These are phyloP conservation scores for Oropetium thomaeum DNA, from an alignment of 176 grass and related monocot species.

Conservation along the genomic window DNA sequence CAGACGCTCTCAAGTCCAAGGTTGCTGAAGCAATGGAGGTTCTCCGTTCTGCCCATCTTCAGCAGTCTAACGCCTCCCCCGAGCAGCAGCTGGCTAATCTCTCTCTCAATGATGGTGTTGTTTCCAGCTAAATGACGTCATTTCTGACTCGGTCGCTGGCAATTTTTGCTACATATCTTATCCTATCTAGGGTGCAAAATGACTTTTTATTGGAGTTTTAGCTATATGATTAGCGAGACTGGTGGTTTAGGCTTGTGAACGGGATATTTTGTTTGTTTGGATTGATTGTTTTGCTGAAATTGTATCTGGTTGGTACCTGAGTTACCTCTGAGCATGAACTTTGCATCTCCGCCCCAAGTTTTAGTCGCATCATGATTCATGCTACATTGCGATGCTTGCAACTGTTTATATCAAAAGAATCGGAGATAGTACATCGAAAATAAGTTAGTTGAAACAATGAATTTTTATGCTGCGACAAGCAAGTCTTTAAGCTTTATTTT, in stretches of 20 bases:
- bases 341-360: too few species aligned
- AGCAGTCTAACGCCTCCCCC: conserved; percentile 42
- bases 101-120: conserved; percentile 54
- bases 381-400: too few species aligned
- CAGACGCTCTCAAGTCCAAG: conserved; percentile 80
- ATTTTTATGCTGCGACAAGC: too few species aligned
- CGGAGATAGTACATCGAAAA: too few species aligned
- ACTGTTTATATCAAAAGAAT: too few species aligned
- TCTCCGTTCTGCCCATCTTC: conserved; percentile 52
- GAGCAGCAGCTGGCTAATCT: conserved; percentile 70
- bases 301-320: neutral
- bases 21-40: conserved; percentile 92
- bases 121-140: conserved; percentile 36
- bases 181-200: conserved; percentile 29
- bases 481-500: too few species aligned
- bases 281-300: conserved; percentile 4
- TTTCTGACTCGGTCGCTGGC: neutral
- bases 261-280: conserved; percentile 13
- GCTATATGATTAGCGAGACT: conserved; percentile 24
- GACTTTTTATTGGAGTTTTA: conserved; percentile 38
- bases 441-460: too few species aligned
- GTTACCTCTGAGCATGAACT: neutral
- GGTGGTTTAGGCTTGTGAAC: conserved; percentile 15
- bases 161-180: conserved; percentile 37
- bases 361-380: too few species aligned